A percentile compares a stretch with the other conserved stretches of the same genome.
These are phyloP conservation scores for Blepharisma stoltei DNA, from an alignment of 73 alveolate genomes.

Conservation along the genomic window DNA sequence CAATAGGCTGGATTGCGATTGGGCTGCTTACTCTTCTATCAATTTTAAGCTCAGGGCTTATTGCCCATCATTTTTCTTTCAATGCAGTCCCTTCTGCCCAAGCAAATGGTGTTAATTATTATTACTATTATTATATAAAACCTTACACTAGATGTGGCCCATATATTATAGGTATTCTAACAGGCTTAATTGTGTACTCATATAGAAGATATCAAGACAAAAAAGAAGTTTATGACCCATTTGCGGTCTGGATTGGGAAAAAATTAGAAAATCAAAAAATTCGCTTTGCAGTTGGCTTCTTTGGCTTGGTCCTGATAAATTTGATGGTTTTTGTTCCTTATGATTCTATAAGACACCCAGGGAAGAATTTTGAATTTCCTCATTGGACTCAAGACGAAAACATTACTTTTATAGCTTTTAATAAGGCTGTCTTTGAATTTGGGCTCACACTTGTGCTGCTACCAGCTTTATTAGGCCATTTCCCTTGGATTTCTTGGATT, in stretches of 20 bases:
- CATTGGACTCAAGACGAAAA: neutral
- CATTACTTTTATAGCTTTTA: neutral
- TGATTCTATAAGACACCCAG: neutral
- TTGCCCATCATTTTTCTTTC: neutral
- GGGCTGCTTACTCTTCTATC: neutral
- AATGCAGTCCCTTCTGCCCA: neutral
- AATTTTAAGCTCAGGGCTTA: neutral
- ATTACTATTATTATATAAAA: conserved; percentile 25
- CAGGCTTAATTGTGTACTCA: neutral
- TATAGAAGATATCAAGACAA: neutral
- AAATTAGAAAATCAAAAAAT: neutral
- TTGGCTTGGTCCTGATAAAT: neutral
- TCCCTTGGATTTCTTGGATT: neutral
- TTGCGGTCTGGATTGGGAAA: neutral
- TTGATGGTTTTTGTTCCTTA: neutral
- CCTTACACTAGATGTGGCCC: neutral
- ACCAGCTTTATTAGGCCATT: conserved; percentile 7
- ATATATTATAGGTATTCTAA: neutral
- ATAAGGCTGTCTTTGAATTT: neutral
- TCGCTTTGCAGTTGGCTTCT: neutral
- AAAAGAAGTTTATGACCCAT: neutral
- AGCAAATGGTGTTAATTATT: conserved; percentile 16
- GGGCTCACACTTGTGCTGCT: conserved; percentile 10
- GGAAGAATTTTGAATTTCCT: neutral
- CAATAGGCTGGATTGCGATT: neutral